Conservation (phyloP, 495 filamentous ascomycete genomes). For the Cairneyella variabilis region DNA sequence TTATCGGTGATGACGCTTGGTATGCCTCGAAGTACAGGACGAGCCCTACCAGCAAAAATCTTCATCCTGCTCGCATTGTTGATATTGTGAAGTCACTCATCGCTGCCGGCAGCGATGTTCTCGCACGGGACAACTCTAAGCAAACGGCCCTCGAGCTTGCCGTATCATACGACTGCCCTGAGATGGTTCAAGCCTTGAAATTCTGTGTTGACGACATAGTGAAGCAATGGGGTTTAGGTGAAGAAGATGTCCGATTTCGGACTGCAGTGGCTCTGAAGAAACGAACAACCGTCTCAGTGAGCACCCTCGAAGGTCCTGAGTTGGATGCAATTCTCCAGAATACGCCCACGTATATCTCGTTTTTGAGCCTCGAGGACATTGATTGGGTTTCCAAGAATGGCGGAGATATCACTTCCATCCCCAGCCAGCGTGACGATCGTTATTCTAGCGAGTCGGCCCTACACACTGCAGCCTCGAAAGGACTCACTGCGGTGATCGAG, state of each 20-base stretch:
- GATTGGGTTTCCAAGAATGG: conserved; percentile 5
- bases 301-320: not conserved
- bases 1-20: not conserved
- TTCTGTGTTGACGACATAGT: not conserved
- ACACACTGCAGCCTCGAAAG: conserved; percentile 10
- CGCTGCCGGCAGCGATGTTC: conserved; percentile 22
- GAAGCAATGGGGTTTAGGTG: not conserved
- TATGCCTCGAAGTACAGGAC: too few species aligned
- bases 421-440: not conserved
- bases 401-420: conserved; percentile 1
- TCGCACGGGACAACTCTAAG: conserved; percentile 8
- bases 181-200: conserved; percentile 11
- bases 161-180: conserved; percentile 7
- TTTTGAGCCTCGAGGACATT: conserved; percentile 1
- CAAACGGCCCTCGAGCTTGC: conserved; percentile 17
- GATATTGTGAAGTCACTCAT: conserved; percentile 15
- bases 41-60: too few species aligned
- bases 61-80: not conserved
- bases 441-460: not conserved
- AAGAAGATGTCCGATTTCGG: not conserved
- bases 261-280: not conserved
- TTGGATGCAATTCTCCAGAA: not conserved
- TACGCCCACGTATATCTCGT: not conserved
- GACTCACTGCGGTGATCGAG: conserved; percentile 3
- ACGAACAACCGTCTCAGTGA: not conserved